These are phyloP conservation scores for Schizothecium vesticola DNA, from an alignment of 495 filamentous ascomycete species.

Conservation along the genomic window DNA sequence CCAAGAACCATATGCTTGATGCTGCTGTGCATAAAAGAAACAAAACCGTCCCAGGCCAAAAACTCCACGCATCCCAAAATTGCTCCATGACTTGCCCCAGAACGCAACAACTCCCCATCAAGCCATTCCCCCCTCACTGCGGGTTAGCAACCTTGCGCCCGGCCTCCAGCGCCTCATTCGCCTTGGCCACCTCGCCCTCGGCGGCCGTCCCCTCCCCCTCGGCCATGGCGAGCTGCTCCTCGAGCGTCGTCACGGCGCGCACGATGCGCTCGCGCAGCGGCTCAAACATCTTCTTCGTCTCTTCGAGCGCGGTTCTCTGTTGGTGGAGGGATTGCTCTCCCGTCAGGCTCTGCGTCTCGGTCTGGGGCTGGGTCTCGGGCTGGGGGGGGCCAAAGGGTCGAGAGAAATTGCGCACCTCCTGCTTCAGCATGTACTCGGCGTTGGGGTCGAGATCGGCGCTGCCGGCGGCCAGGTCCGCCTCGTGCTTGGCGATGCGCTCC, in stretches of 20 bases:
- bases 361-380: neutral
- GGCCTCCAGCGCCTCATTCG: conserved; percentile 45
- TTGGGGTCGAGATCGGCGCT: conserved; percentile 56
- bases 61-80: neutral
- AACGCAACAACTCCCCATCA: neutral
- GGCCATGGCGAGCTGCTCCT: conserved; percentile 49
- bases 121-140: neutral
- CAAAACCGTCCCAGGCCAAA: neutral
- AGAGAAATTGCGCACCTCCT: conserved; percentile 58
- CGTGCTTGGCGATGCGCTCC: conserved; percentile 62
- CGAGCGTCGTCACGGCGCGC: conserved; percentile 62
- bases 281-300: conserved; percentile 76
- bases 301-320: conserved; percentile 68
- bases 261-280: conserved; percentile 59
- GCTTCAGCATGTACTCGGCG: conserved; percentile 64
- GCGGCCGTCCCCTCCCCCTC: conserved; percentile 53
- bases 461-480: conserved; percentile 42
- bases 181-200: conserved; percentile 57
- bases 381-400: conserved; percentile 1
- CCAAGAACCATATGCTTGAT: neutral
- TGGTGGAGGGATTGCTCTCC: conserved; percentile 22
- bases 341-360: neutral
- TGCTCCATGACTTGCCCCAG: neutral
- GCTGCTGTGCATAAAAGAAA: neutral
- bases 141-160: conserved; percentile 35